A percentile compares a stretch with the other conserved stretches of the same genome.
phyloP scores from a whole-genome alignment of 441 rosid species.

The Melastoma candidum region DNA sequence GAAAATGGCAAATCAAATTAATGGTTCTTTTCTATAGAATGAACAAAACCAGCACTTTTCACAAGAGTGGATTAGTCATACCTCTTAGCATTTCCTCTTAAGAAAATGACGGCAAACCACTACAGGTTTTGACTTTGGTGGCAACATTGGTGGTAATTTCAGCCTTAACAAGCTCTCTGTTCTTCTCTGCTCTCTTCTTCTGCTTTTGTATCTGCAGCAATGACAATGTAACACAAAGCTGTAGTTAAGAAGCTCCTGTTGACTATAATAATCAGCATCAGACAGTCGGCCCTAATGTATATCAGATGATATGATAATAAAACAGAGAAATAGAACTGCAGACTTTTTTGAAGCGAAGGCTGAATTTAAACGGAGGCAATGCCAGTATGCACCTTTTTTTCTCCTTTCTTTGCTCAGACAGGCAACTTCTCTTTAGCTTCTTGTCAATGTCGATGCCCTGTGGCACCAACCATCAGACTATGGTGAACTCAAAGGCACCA shows the following conservation, averaged over 20 bases:
- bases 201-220: conserved; percentile 47
- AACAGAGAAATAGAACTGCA: conserved; percentile 1
- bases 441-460: conserved; percentile 25
- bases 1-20: too few relatives aligned
- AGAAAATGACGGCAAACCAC: conserved; percentile 60
- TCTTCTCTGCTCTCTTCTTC: conserved; percentile 63
- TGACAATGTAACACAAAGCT: background rate
- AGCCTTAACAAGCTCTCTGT: conserved; percentile 64
- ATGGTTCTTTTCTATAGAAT: background rate
- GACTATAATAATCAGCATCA: conserved; percentile 1
- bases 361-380: conserved; percentile 1
- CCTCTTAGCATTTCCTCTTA: conserved; percentile 75
- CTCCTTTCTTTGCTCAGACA: conserved; percentile 43
- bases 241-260: conserved; percentile 3
- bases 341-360: conserved; percentile 3
- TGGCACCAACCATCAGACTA: conserved; percentile 19
- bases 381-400: conserved; percentile 46
- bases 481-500: conserved; percentile 9
- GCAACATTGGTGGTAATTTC: conserved; percentile 48
- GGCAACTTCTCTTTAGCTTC: conserved; percentile 38
- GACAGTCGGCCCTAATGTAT: background rate
- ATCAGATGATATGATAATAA: background rate
- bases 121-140: conserved; percentile 37
- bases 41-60: background rate
- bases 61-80: conserved; percentile 7